phyloP scores from a whole-genome alignment of 768 basidiomycete genomes.

The Pleurotus tuoliensis region DNA sequence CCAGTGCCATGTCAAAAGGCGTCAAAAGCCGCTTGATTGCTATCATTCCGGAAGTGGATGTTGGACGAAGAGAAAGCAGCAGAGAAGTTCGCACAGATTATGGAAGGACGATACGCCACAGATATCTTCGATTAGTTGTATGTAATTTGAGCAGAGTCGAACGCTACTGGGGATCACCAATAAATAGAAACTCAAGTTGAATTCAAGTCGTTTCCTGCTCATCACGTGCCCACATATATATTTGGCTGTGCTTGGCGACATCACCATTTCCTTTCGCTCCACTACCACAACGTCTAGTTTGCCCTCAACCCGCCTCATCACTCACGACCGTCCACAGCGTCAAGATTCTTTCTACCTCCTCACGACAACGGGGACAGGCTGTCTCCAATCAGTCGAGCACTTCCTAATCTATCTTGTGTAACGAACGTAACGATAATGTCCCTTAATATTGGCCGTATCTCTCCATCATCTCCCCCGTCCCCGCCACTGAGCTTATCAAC shows the following conservation, averaged over 20 bases:
- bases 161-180: too few species aligned
- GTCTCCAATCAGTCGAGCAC: neutral
- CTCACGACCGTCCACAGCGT: too few species aligned
- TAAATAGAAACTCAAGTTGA: too few species aligned
- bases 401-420: constrained; percentile 5
- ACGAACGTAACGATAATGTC: constrained; percentile 6
- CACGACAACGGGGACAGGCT: neutral
- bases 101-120: constrained; percentile 37
- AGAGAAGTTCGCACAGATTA: constrained; percentile 26
- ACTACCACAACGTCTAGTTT: too few species aligned
- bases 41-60: constrained; percentile 25
- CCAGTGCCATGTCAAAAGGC: constrained; percentile 32
- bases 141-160: too few species aligned
- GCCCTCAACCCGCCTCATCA: too few species aligned
- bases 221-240: too few species aligned
- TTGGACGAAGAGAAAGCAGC: constrained; percentile 23
- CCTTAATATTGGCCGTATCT: neutral
- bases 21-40: constrained; percentile 32
- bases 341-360: too few species aligned
- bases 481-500: constrained; percentile 3
- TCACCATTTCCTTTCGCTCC: too few species aligned
- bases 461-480: neutral
- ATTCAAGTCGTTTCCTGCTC: too few species aligned
- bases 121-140: constrained; percentile 37
- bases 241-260: too few species aligned